Percentiles rank a stretch among this genome's conserved stretches.
phyloP scores from a whole-genome alignment of 495 filamentous ascomycete species.

The Hypomontagnella submonticulosa region DNA sequence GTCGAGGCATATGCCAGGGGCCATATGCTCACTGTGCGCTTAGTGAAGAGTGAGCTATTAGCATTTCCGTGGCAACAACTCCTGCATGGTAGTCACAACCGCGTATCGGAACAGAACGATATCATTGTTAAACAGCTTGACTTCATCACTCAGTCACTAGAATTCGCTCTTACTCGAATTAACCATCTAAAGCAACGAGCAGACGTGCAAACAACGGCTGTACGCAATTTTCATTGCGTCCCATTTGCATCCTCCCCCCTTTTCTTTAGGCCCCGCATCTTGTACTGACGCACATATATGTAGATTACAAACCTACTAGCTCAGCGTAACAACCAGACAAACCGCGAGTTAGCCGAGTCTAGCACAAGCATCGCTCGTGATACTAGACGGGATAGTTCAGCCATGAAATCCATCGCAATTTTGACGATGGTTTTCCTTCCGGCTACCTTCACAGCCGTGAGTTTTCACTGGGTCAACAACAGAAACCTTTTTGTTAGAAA shows the following conservation, averaged over 20 bases:
- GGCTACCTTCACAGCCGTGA: conserved; percentile 51
- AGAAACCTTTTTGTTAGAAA: not conserved
- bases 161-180: conserved; percentile 22
- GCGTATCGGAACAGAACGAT: conserved; percentile 14
- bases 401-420: conserved; percentile 57
- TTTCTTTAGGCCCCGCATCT: not conserved
- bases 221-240: not conserved
- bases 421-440: conserved; percentile 58
- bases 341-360: conserved; percentile 16
- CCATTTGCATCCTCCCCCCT: not conserved
- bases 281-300: not conserved
- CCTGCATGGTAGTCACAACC: not conserved
- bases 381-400: conserved; percentile 48
- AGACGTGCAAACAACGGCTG: conserved; percentile 22
- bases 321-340: conserved; percentile 24
- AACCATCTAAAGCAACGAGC: conserved; percentile 26
- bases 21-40: conserved; percentile 10
- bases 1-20: conserved; percentile 22
- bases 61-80: conserved; percentile 21
- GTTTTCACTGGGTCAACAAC: not conserved
- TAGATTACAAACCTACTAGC: conserved; percentile 32
- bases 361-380: conserved; percentile 30
- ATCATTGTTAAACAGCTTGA: conserved; percentile 24
- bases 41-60: conserved; percentile 16
- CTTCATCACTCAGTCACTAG: conserved; percentile 13